Conservation (phyloP, 148 eudicot species). For the Nyssa sinensis region DNA sequence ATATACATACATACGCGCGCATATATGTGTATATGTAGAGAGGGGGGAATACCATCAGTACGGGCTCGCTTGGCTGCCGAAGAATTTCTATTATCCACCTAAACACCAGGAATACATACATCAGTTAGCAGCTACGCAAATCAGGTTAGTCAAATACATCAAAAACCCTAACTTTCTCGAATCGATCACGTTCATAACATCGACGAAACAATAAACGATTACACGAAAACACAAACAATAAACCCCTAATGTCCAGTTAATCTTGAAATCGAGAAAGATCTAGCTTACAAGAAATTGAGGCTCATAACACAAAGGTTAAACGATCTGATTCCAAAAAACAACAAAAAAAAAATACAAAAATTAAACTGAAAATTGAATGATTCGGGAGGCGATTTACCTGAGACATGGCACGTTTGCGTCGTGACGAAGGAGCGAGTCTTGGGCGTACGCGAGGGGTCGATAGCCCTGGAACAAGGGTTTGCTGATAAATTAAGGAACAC, state of each 20-base stretch:
- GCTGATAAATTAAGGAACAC: neutral
- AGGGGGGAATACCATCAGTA: conserved; percentile 62
- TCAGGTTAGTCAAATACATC: neutral
- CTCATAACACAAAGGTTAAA: neutral
- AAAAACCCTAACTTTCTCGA: too few relatives aligned
- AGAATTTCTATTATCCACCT: conserved; percentile 87
- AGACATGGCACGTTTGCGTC: conserved; percentile 52
- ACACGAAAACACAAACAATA: too few relatives aligned
- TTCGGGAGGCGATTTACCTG: conserved; percentile 29
- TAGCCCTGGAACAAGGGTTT: neutral
- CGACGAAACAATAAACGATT: too few relatives aligned
- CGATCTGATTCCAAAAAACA: neutral
- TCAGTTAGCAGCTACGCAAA: conserved; percentile 3
- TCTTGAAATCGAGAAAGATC: neutral
- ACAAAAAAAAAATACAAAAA: too few relatives aligned
- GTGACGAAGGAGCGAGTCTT: neutral
- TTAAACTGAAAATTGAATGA: neutral
- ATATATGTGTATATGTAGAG: neutral
- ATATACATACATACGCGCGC: too few relatives aligned
- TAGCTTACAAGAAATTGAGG: conserved; percentile 4
- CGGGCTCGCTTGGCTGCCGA: conserved; percentile 84
- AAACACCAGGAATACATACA: conserved; percentile 15
- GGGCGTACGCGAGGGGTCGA: neutral
- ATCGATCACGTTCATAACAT: too few relatives aligned
- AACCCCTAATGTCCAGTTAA: neutral